These are phyloP conservation scores for Trypethelium eluteriae DNA, from an alignment of 495 filamentous ascomycete genomes.

Conservation along the genomic window DNA sequence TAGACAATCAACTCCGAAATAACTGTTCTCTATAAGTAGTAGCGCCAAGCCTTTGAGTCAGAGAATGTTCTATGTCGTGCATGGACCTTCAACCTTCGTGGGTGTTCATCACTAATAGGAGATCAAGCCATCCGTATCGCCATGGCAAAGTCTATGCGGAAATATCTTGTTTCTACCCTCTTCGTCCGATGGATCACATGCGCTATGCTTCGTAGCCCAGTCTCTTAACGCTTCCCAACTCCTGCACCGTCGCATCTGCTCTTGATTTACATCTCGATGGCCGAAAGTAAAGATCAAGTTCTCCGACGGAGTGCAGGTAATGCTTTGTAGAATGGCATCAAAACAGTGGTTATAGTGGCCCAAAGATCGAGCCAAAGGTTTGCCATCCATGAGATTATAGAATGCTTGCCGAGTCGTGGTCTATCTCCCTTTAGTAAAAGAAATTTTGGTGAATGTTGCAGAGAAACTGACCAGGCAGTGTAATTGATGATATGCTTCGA, in stretches of 20 bases:
- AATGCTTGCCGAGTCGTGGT: conserved; percentile 18
- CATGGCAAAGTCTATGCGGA: background rate
- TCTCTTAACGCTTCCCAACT: conserved; percentile 20
- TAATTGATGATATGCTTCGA: conserved; percentile 29
- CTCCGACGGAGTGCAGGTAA: conserved; percentile 20
- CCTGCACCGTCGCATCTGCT: conserved; percentile 17
- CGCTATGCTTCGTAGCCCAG: conserved; percentile 18
- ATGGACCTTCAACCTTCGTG: background rate
- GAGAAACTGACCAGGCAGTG: conserved; percentile 23
- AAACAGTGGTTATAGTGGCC: conserved; percentile 25
- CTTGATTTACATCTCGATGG: conserved; percentile 17
- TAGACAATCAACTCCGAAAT: no score
- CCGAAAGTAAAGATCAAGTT: conserved; percentile 24
- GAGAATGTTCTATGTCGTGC: no score
- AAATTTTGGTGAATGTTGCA: background rate
- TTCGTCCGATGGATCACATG: background rate
- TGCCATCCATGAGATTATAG: conserved; percentile 12
- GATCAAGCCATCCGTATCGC: conserved; percentile 2
- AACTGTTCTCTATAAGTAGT: no score
- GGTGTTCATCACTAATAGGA: background rate
- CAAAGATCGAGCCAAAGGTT: background rate
- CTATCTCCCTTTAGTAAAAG: conserved; percentile 11
- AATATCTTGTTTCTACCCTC: background rate
- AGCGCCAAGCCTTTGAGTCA: no score
- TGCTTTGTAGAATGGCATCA: conserved; percentile 21